Evolutionary conservation across 345 rosid species (phyloP).

Genomic region (Camelina sativa): DNA sequence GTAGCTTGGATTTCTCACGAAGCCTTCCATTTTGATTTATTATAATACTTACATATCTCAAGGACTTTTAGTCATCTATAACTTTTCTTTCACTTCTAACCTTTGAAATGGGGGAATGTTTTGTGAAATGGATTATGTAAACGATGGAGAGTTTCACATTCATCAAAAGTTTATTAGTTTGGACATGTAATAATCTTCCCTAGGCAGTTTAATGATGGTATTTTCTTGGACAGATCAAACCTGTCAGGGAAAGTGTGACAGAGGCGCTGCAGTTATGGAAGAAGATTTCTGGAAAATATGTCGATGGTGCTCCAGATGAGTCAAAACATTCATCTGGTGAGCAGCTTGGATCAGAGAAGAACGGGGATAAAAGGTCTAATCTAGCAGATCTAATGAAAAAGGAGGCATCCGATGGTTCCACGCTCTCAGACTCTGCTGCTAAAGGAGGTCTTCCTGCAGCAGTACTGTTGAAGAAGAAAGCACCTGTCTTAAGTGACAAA

Average conservation of each 20-base stretch:
- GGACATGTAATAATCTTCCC: constrained; percentile 11
- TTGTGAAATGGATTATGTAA: constrained; percentile 4
- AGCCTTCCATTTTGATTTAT: neutral
- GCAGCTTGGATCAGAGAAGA: constrained; percentile 52
- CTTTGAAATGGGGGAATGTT: constrained; percentile 21
- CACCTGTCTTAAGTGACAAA: constrained; percentile 81
- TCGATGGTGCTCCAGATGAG: constrained; percentile 66
- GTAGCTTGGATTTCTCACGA: constrained; percentile 1
- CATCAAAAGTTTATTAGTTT: constrained; percentile 11
- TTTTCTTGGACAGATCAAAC: constrained; percentile 72
- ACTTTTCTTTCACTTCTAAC: neutral
- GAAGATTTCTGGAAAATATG: constrained; percentile 76
- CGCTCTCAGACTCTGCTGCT: constrained; percentile 58
- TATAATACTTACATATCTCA: constrained; percentile 23
- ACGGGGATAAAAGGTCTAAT: constrained; percentile 52
- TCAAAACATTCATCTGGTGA: constrained; percentile 68
- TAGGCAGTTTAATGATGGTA: constrained; percentile 31
- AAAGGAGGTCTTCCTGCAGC: constrained; percentile 76
- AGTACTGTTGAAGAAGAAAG: constrained; percentile 86
- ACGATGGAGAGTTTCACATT: neutral
- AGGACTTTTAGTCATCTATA: constrained; percentile 8
- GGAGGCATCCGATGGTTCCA: constrained; percentile 57
- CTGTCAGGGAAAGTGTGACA: constrained; percentile 90
- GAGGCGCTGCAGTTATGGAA: constrained; percentile 96
- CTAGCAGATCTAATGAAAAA: constrained; percentile 50